Evolutionary conservation across 1,284 basidiomycete genomes (phyloP).

Genomic region (Moesziomyces aphidis): DNA sequence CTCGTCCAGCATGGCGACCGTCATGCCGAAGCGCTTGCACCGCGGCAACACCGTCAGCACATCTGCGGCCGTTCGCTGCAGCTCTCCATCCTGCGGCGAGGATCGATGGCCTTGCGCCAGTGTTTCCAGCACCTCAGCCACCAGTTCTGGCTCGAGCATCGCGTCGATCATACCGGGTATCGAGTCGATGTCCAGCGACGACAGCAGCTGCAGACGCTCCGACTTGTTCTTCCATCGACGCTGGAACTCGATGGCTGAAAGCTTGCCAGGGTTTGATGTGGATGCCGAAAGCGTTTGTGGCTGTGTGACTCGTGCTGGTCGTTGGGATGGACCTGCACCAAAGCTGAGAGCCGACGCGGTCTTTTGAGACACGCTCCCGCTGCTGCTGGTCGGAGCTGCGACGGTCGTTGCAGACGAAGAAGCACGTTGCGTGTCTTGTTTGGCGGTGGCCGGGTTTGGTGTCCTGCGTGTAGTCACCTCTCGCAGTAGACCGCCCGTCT

Average conservation of each 20-base stretch:
- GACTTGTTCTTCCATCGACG: conserved; percentile 39
- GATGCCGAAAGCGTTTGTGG: not conserved
- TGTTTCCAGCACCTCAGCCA: conserved; percentile 27
- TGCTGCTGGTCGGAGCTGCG: not conserved
- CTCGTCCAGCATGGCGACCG: conserved; percentile 35
- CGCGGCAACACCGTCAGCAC: conserved; percentile 17
- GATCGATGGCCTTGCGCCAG: conserved; percentile 7
- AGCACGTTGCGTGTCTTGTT: not conserved
- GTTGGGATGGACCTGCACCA: conserved; percentile 7
- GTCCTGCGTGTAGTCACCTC: conserved; percentile 34
- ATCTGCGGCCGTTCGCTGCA: not conserved
- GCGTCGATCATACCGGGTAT: conserved; percentile 36
- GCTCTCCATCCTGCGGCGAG: not conserved
- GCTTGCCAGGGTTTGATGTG: not conserved
- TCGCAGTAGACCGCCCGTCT: conserved; percentile 34
- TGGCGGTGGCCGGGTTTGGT: not conserved
- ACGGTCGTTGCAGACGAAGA: not conserved
- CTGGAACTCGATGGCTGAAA: conserved; percentile 45
- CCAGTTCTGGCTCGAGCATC: conserved; percentile 37
- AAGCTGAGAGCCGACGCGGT: conserved; percentile 40
- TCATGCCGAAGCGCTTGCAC: conserved; percentile 41
- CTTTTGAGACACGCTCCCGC: conserved; percentile 8
- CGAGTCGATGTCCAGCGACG: conserved; percentile 14
- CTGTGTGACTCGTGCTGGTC: not conserved
- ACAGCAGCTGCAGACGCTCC: conserved; percentile 12